Conservation (phyloP, 208 protist species). For the Leishmania guyanensis region DNA sequence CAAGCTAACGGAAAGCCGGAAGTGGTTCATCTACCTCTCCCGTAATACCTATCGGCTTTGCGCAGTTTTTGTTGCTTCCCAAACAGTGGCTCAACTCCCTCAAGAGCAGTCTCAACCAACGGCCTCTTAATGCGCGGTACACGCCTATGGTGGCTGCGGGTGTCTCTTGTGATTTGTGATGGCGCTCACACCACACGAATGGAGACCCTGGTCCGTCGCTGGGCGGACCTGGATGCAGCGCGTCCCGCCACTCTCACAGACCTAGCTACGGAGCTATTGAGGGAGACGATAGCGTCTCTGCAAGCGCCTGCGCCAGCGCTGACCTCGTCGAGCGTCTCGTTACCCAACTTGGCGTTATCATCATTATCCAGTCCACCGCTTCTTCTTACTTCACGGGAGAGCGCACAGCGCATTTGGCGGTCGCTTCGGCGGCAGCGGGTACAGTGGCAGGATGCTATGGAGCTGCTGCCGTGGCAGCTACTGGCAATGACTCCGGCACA, state of each 20-base stretch:
- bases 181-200: background rate
- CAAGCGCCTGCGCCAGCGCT: background rate
- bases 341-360: too few species aligned
- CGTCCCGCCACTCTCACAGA: slow-evolving; percentile 10
- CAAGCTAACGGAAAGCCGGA: background rate
- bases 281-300: slow-evolving; percentile 36
- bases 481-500: slow-evolving; percentile 34
- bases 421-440: slow-evolving; percentile 52
- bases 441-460: slow-evolving; percentile 45
- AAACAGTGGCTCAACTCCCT: background rate
- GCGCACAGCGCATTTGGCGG: slow-evolving; percentile 60
- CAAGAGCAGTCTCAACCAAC: background rate
- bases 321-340: background rate
- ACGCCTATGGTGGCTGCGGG: background rate
- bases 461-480: slow-evolving; percentile 51
- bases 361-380: background rate
- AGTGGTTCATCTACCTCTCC: too few species aligned
- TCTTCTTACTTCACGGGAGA: slow-evolving; percentile 7
- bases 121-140: slow-evolving; percentile 3
- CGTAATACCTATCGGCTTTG: background rate
- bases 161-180: slow-evolving; percentile 7
- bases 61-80: background rate
- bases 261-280: slow-evolving; percentile 25
- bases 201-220: slow-evolving; percentile 15
- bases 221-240: slow-evolving; percentile 17